These are phyloP conservation scores for Auricularia sp. DNA, from an alignment of 768 basidiomycete species.

Conservation along the genomic window DNA sequence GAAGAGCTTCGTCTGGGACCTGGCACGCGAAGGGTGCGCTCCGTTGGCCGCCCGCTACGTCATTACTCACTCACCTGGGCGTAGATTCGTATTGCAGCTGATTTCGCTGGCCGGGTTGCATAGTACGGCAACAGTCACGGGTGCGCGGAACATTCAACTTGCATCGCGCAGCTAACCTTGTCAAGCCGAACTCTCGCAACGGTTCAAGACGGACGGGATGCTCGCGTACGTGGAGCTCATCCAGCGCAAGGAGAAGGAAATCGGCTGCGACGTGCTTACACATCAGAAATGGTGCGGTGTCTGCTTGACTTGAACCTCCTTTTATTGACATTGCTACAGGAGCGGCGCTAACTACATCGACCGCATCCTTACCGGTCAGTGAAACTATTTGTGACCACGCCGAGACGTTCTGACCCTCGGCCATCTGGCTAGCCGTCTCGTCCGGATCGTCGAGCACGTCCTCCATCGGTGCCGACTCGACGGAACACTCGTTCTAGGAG, in stretches of 20 bases:
- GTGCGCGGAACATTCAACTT: constrained; percentile 26
- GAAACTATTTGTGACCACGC: background rate
- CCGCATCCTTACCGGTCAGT: constrained; percentile 56
- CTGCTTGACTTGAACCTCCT: background rate
- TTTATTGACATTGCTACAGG: constrained; percentile 30
- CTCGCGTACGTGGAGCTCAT: constrained; percentile 84
- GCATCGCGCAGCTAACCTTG: background rate
- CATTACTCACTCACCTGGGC: constrained; percentile 7
- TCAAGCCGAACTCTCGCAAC: constrained; percentile 64
- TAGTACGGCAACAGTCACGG: constrained; percentile 66
- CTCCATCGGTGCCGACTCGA: constrained; percentile 76
- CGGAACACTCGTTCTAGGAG: constrained; percentile 67
- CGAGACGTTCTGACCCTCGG: background rate
- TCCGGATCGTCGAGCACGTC: constrained; percentile 86
- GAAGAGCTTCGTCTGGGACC: constrained; percentile 82
- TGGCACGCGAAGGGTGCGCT: constrained; percentile 73
- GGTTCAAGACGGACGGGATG: constrained; percentile 84
- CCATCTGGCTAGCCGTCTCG: constrained; percentile 39
- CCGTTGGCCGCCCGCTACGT: background rate
- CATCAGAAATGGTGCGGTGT: constrained; percentile 79
- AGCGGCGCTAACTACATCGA: constrained; percentile 90
- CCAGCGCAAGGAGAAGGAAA: constrained; percentile 78
- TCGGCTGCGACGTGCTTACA: constrained; percentile 82
- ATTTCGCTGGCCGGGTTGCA: constrained; percentile 88
- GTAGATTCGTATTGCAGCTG: constrained; percentile 80